phyloP scores from a whole-genome alignment of 495 filamentous ascomycete genomes.

The Trichoderma reesei region DNA sequence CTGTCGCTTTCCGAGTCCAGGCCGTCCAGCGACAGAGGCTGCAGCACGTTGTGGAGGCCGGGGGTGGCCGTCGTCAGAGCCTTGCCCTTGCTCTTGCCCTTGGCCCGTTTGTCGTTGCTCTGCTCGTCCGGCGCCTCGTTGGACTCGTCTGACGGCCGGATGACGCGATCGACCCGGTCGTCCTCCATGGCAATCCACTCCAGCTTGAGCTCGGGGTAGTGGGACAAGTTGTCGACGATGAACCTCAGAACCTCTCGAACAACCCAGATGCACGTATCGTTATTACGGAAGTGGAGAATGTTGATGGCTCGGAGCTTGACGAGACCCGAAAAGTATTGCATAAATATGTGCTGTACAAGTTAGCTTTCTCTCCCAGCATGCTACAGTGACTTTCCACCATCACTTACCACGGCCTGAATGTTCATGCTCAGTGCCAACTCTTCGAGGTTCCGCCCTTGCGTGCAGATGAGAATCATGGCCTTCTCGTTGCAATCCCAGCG shows the following conservation, averaged over 20 bases:
- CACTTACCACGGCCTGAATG: slow-evolving; percentile 41
- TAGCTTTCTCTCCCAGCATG: slow-evolving; percentile 5
- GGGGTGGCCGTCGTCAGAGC: slow-evolving; percentile 1
- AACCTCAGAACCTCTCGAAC: slow-evolving; percentile 41
- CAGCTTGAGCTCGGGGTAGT: slow-evolving; percentile 40
- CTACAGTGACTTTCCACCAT: not conserved
- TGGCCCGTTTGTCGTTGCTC: slow-evolving; percentile 20
- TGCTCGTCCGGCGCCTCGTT: slow-evolving; percentile 20
- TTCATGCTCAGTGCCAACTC: slow-evolving; percentile 47
- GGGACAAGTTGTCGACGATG: slow-evolving; percentile 41
- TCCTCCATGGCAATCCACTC: slow-evolving; percentile 44
- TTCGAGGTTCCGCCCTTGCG: slow-evolving; percentile 33
- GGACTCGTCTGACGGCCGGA: slow-evolving; percentile 20
- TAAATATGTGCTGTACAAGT: slow-evolving; percentile 36
- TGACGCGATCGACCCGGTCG: slow-evolving; percentile 31
- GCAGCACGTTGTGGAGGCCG: slow-evolving; percentile 12
- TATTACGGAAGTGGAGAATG: slow-evolving; percentile 37
- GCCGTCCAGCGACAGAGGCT: slow-evolving; percentile 17
- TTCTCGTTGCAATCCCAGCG: slow-evolving; percentile 47
- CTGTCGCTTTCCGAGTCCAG: slow-evolving; percentile 25
- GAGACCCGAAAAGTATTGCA: slow-evolving; percentile 40
- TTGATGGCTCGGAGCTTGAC: slow-evolving; percentile 42
- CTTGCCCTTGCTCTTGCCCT: slow-evolving; percentile 24
- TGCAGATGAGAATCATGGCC: slow-evolving; percentile 38
- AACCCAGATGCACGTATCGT: slow-evolving; percentile 41